These are phyloP conservation scores for Cucumis cinereus DNA, from an alignment of 306 rosid species.

Conservation along the genomic window DNA sequence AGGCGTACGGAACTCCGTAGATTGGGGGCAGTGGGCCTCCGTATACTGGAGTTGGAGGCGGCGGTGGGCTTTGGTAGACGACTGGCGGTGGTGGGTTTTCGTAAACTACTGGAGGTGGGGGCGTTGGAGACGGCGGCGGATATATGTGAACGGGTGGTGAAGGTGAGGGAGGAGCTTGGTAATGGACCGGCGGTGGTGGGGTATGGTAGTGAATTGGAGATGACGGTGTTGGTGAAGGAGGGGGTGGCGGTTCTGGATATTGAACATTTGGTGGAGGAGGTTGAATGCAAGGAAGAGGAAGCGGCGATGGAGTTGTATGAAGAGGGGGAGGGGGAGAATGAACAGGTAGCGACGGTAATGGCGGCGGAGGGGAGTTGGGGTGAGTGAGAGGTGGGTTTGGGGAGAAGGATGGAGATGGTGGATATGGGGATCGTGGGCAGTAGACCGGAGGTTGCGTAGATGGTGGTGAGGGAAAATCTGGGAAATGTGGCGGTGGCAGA, in stretches of 20 bases:
- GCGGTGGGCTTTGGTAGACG: constrained; percentile 1
- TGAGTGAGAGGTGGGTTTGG: neutral
- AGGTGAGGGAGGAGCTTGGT: constrained; percentile 8
- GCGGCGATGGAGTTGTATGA: constrained; percentile 4
- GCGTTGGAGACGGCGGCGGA: neutral
- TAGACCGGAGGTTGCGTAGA: neutral
- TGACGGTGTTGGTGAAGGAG: neutral
- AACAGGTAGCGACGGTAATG: neutral
- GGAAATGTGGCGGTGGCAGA: neutral
- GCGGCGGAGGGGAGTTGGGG: constrained; percentile 4
- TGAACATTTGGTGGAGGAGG: constrained; percentile 9
- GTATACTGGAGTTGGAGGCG: constrained; percentile 22
- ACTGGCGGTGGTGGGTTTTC: constrained; percentile 9
- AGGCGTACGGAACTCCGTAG: constrained; percentile 3
- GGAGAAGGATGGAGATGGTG: constrained; percentile 10
- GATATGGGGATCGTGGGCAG: constrained; percentile 8
- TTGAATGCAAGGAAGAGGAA: constrained; percentile 13
- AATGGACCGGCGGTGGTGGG: constrained; percentile 9
- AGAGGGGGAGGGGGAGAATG: constrained; percentile 5
- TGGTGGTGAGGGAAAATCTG: constrained; percentile 5
- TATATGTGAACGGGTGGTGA: neutral
- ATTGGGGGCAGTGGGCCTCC: constrained; percentile 11
- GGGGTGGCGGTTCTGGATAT: neutral
- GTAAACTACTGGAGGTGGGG: constrained; percentile 15
- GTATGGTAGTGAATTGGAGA: neutral